Evolutionary conservation across 2,329 filamentous ascomycete genomes (phyloP).

Genomic region (Talaromyces rugulosus): DNA sequence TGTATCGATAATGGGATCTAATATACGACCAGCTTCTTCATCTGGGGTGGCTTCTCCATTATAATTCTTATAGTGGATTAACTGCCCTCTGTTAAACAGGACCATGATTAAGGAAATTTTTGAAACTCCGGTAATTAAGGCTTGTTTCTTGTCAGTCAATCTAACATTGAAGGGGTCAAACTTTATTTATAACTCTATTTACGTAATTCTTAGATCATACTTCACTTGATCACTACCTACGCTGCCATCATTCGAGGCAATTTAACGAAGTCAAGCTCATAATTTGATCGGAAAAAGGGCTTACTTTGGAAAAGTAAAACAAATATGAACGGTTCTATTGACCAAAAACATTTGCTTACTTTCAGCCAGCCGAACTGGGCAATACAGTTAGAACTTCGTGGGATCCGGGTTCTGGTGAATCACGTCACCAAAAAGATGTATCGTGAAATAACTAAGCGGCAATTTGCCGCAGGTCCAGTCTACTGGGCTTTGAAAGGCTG

Average conservation of each 20-base stretch:
- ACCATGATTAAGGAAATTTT: slow-evolving; percentile 2
- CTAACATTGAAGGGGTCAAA: not conserved
- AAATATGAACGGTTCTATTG: too few species aligned
- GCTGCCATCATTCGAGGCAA: too few species aligned
- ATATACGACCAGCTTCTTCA: slow-evolving; percentile 5
- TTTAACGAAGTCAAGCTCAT: too few species aligned
- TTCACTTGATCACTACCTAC: not conserved
- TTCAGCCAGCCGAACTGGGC: too few species aligned
- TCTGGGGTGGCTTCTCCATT: not conserved
- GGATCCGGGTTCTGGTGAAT: too few species aligned
- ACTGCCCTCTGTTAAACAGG: slow-evolving; percentile 9
- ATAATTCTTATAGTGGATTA: slow-evolving; percentile 7
- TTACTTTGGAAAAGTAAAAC: too few species aligned
- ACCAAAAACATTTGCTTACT: too few species aligned
- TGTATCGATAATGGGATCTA: slow-evolving; percentile 11
- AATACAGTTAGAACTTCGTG: too few species aligned
- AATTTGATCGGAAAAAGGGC: too few species aligned
- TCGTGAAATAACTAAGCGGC: not conserved
- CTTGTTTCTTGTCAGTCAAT: not conserved
- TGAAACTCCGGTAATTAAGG: not conserved
- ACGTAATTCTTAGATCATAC: not conserved
- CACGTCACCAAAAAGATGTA: too few species aligned
- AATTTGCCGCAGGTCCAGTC: not conserved
- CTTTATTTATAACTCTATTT: not conserved
- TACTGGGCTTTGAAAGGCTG: not conserved